Base-by-base conservation (phyloP, 106 monocot genomes). In the Vanilla planifolia region DNA sequence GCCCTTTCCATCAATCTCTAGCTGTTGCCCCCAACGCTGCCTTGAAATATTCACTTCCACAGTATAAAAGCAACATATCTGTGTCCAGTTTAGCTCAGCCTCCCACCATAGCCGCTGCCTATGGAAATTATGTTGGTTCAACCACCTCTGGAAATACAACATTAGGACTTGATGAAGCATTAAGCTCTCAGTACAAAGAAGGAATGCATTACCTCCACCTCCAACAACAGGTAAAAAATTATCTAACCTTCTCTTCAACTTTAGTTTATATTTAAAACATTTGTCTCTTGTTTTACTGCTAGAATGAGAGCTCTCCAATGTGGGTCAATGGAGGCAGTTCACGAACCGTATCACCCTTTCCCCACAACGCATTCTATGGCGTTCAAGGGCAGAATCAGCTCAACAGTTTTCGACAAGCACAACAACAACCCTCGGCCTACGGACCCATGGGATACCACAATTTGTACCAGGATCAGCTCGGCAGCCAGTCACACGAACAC, bases 161-260 rank as follows among this genome's bases (percentile, higher is more conserved):
- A 9, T 23, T 72, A 19, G 74, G 82, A 8, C 82, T 85, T 53
- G 89, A 91, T 21, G 90, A 87, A 15, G 59, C 79, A 17, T 65
- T 90, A 43, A 61, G 50, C 45, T 71, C 86, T 14, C 96, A 87
- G 50, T 89, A 79, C 79, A 96, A 82, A 73, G 94, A 95, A 20
- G 71, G 51, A 25, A 78, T 60, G 43, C 83, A 80, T 14, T 83
- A 89, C 44, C 68, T 66, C 10, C 67, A 74, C 21, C 71, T 71
- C 41, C 90, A 86, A 29, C 90, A 86, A 29, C 96, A 96, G 84
- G 90, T 86, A 55, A 55, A 9, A 48, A 44, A 30, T 45, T 16
- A 1, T 39, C 3, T 22, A 16, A 7, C 0, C 34, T 6, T 24
- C 24, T 10, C 9, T 43, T 43, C 3, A 16, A 34, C 17, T 1